phyloP scores from a whole-genome alignment of 257 asterid genomes.

The Solanum lignicaule region DNA sequence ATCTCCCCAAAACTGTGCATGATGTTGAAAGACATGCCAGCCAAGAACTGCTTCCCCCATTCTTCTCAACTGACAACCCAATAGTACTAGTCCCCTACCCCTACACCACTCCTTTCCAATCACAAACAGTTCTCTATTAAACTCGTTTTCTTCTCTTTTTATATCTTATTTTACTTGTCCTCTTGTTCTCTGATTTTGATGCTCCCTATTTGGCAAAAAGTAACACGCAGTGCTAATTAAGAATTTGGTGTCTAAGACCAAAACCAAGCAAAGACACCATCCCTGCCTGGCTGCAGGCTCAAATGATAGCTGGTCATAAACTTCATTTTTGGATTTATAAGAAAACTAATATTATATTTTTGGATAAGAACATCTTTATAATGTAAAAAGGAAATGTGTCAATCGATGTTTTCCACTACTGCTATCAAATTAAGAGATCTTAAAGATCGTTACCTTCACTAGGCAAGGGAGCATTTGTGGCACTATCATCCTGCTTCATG shows the following conservation, averaged over 20 bases:
- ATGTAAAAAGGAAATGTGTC: not conserved
- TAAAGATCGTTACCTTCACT: slow-evolving; percentile 54
- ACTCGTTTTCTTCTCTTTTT: not conserved
- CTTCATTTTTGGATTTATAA: not conserved
- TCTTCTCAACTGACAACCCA: not conserved
- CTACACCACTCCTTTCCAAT: not conserved
- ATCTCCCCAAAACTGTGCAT: not conserved
- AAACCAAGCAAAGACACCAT: not conserved
- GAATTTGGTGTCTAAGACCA: not conserved
- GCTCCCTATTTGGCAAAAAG: not conserved
- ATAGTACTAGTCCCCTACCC: not conserved
- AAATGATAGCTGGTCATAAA: not conserved
- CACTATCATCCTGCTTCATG: slow-evolving; percentile 26
- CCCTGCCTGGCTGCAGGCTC: not conserved
- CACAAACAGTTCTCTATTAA: not conserved
- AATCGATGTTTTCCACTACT: not conserved
- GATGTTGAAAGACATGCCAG: not conserved
- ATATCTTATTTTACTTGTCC: not conserved
- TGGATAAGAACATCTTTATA: not conserved
- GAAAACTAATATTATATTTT: not conserved
- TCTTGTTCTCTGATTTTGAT: not conserved
- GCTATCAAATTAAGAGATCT: not conserved
- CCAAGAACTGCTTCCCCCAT: not conserved
- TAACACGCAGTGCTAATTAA: not conserved
- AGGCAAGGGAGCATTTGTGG: slow-evolving; percentile 32